Conservation (phyloP, 768 basidiomycete species). For the Crucibulum laeve region DNA sequence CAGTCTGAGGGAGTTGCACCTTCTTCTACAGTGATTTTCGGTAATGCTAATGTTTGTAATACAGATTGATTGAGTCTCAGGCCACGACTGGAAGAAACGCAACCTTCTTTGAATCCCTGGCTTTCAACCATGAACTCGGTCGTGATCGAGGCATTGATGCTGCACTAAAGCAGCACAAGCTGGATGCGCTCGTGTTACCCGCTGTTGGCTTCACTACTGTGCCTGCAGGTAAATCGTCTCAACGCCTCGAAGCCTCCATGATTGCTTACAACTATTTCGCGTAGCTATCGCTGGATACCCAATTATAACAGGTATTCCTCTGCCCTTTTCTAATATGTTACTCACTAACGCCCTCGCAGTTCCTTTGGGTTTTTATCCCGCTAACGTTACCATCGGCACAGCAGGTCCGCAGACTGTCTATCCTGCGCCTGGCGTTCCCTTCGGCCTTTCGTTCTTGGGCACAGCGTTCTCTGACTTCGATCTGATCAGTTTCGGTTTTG, state of each 20-base stretch:
- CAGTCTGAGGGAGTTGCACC: constrained; percentile 28
- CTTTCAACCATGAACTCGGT: constrained; percentile 41
- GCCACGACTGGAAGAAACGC: constrained; percentile 37
- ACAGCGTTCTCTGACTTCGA: constrained; percentile 58
- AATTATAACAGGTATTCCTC: constrained; percentile 51
- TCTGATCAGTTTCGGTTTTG: constrained; percentile 55
- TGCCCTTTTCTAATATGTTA: not conserved
- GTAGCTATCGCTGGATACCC: constrained; percentile 63
- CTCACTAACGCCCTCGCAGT: too few species aligned
- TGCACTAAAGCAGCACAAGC: constrained; percentile 34
- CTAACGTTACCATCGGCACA: constrained; percentile 31
- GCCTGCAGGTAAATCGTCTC: constrained; percentile 27
- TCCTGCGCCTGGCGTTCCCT: constrained; percentile 53
- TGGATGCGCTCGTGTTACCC: constrained; percentile 53
- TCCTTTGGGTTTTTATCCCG: constrained; percentile 57
- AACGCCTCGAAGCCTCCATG: not conserved
- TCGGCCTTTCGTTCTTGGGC: constrained; percentile 59
- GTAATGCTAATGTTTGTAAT: not conserved
- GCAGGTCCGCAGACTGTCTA: constrained; percentile 40
- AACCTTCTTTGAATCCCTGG: constrained; percentile 38
- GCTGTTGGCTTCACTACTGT: constrained; percentile 31
- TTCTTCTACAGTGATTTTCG: not conserved
- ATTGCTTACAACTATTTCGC: not conserved
- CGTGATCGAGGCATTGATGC: constrained; percentile 52
- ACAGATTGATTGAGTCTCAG: constrained; percentile 33